Base-by-base conservation (phyloP, 148 eudicot genomes). In the Suaeda aralocaspica region DNA sequence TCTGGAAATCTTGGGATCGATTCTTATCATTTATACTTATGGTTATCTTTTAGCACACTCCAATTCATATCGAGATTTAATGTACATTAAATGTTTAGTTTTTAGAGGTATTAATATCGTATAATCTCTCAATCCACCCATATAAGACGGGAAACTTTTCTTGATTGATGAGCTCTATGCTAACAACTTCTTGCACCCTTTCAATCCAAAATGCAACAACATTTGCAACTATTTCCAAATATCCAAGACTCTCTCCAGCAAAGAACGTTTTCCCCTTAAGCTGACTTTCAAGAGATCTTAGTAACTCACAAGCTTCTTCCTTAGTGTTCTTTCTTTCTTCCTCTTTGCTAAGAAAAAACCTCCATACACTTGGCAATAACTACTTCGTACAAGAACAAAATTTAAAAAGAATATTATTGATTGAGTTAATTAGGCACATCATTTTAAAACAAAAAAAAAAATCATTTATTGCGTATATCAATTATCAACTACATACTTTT, bases 191-290 rank as follows among this genome's bases (percentile, higher is more conserved):
- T n/a, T 76, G 68, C 1, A 72, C 11, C 34, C 78, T 64, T 55
- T 59, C 53, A 69, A 80, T 56, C 86, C 89, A 88, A 42, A 62
- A 58, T 4, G 82, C 83, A 6, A 79, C 28, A 60, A 78, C 66
- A 64, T 48, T 71, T 18, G 80, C 84, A 24, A 70, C 84, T 39
- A 70, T 74, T 73, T 85, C 89, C 16, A 82, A 76, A 30, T 80
- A 34, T 59, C 84, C 82, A 24, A 87, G 67, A 1, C 13, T 70
- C 56, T 85, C 85, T 56, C 85, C 85, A 29, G 82, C 83, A 21
- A 83, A 80, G 68, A 85, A 85, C 58, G 70, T 81, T 66, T 83
- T 82, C 5, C 16, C 81, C 44, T 82, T 69, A 5, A 88, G 74
- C 25, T 82, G 84, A 30, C 28, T 52, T 66, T 85, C 84, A 2